A percentile compares a stretch with the other conserved stretches of the same genome.
Evolutionary conservation across 2,329 filamentous ascomycete species (phyloP).

Genomic region (Stagonosporopsis tanaceti): DNA sequence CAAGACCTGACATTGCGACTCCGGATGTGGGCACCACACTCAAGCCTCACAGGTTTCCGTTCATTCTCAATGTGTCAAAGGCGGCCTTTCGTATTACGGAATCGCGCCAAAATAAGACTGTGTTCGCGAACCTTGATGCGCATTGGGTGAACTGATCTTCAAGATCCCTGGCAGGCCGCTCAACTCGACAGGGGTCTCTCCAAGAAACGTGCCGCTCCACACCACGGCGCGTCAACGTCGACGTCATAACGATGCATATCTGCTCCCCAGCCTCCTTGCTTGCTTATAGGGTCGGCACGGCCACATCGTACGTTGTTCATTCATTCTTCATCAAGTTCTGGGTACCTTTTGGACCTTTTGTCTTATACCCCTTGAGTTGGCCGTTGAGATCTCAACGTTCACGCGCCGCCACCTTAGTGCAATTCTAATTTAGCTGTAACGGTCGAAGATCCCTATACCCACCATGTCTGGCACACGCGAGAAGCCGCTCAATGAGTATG

Average conservation of each 20-base stretch:
- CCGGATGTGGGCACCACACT: conserved; percentile 1
- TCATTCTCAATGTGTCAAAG: conserved; percentile 14
- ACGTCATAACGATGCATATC: conserved; percentile 39
- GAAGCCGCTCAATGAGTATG: conserved; percentile 49
- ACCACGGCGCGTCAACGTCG: conserved; percentile 37
- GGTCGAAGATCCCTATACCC: conserved; percentile 21
- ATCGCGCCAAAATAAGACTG: conserved; percentile 24
- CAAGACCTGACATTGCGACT: conserved; percentile 2
- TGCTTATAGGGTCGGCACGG: conserved; percentile 35
- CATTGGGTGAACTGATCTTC: conserved; percentile 40
- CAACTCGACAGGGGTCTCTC: conserved; percentile 38
- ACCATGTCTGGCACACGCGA: conserved; percentile 38
- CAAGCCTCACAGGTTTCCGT: conserved; percentile 17
- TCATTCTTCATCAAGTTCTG: conserved; percentile 15
- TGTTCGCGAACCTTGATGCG: conserved; percentile 30
- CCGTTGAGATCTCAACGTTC: conserved; percentile 22
- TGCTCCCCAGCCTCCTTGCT: conserved; percentile 35
- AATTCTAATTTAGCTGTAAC: conserved; percentile 29
- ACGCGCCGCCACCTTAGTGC: conserved; percentile 17
- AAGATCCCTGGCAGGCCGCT: conserved; percentile 33
- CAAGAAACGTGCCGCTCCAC: conserved; percentile 33
- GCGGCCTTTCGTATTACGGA: conserved; percentile 11
- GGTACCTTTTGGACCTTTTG: conserved; percentile 9
- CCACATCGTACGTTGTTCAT: conserved; percentile 26
- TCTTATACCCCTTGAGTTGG: conserved; percentile 14